A percentile compares a stretch with the other conserved stretches of the same genome.
Conservation (phyloP, 140 eudicot genomes). For the Cichorium intybus region DNA sequence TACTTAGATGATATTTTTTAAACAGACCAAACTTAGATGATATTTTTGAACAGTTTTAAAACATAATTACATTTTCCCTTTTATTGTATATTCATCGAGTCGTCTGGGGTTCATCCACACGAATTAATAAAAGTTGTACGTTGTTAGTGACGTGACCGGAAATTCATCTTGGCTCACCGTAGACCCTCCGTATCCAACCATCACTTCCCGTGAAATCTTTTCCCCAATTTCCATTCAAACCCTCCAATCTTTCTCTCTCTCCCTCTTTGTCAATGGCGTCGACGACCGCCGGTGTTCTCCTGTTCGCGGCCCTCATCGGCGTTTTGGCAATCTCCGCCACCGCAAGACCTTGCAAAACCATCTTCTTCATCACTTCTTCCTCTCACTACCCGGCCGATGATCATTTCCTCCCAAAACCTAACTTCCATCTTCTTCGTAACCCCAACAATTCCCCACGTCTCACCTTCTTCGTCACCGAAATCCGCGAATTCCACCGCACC, state of each 20-base stretch:
- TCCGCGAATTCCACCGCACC: conserved; percentile 25
- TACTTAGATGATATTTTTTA: too few species aligned
- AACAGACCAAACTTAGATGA: too few species aligned
- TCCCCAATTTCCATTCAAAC: conserved; percentile 4
- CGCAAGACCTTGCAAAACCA: conserved; percentile 87
- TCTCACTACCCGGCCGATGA: neutral
- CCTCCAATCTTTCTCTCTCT: neutral
- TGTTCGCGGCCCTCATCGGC: conserved; percentile 32
- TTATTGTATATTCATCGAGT: too few species aligned
- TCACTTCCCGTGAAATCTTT: neutral
- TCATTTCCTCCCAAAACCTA: conserved; percentile 14
- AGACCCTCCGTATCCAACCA: conserved; percentile 11
- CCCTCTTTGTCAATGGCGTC: conserved; percentile 43
- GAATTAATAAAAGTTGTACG: neutral
- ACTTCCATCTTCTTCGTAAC: conserved; percentile 19
- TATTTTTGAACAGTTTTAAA: too few species aligned
- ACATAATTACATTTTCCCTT: too few species aligned
- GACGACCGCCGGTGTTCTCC: conserved; percentile 30
- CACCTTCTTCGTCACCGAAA: conserved; percentile 29
- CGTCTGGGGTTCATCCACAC: conserved; percentile 1
- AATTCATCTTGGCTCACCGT: conserved; percentile 25
- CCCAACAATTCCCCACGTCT: conserved; percentile 16
- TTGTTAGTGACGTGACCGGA: conserved; percentile 20
- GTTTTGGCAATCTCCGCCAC: conserved; percentile 36
- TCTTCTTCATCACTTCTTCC: conserved; percentile 51